phyloP scores from a whole-genome alignment of 805 yeast species.

The Yarrowia sp. region DNA sequence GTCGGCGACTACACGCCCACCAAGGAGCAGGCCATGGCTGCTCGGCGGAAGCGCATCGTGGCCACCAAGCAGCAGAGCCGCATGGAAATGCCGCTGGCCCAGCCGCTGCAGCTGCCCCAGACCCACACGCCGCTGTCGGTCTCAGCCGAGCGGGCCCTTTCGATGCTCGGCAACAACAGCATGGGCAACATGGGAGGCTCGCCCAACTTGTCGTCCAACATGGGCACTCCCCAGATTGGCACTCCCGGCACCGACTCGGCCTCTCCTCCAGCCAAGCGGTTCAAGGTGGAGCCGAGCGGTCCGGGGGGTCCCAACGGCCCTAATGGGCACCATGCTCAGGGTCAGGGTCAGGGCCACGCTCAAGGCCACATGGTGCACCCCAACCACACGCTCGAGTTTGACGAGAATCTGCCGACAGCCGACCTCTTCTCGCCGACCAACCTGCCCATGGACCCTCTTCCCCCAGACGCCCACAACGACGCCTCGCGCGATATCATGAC shows the following conservation, averaged over 20 bases:
- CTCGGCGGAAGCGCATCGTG: conserved; percentile 47
- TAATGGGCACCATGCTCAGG: neutral
- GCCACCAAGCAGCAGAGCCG: conserved; percentile 27
- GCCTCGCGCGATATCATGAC: conserved; percentile 57
- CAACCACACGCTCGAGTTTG: conserved; percentile 12
- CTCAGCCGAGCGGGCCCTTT: conserved; percentile 43
- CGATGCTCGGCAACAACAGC: conserved; percentile 40
- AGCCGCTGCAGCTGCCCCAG: conserved; percentile 37
- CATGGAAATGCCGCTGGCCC: conserved; percentile 45
- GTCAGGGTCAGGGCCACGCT: neutral
- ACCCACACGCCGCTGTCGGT: conserved; percentile 43
- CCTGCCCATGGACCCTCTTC: conserved; percentile 56
- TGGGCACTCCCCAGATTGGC: conserved; percentile 14
- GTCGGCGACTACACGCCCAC: conserved; percentile 54
- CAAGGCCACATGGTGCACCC: neutral
- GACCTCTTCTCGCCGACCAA: conserved; percentile 29
- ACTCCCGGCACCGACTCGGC: conserved; percentile 14
- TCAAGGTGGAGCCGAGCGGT: conserved; percentile 8
- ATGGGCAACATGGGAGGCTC: neutral
- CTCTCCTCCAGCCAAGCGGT: conserved; percentile 32
- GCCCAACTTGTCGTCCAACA: neutral
- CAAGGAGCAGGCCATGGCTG: conserved; percentile 57
- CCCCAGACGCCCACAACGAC: conserved; percentile 46
- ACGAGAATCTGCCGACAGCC: conserved; percentile 40
- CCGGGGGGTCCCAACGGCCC: neutral